Percentiles rank a stretch among this genome's conserved stretches.
Conservation (phyloP, 306 rosid genomes). For the Fragaria ananassa region DNA sequence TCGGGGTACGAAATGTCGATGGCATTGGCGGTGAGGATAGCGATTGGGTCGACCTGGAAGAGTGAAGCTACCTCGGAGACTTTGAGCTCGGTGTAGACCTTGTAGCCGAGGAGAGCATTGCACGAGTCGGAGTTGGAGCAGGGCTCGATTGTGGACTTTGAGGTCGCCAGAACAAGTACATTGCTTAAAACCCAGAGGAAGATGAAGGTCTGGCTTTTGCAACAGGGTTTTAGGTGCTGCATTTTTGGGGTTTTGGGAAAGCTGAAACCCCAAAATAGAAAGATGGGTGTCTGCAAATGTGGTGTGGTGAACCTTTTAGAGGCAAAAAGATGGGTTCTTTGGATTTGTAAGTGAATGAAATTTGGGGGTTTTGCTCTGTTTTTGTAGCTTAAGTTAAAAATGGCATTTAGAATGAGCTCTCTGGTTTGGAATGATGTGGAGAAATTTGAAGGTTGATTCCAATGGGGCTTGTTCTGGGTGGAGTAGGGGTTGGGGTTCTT, state of each 20-base stretch:
- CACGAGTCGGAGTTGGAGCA: conserved; percentile 84
- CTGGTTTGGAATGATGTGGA: background rate
- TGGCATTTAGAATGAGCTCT: background rate
- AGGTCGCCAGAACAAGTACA: conserved; percentile 31
- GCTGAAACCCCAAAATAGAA: conserved; percentile 5
- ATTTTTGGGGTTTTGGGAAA: conserved; percentile 12
- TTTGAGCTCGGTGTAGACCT: conserved; percentile 86
- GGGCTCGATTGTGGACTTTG: conserved; percentile 95
- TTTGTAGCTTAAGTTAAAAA: background rate
- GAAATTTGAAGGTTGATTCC: background rate
- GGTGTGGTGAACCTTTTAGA: background rate
- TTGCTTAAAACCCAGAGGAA: conserved; percentile 18
- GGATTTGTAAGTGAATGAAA: background rate
- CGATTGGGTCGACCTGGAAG: conserved; percentile 83
- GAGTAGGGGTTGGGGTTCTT: conserved; percentile 27
- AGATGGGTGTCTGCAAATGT: background rate
- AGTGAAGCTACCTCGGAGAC: conserved; percentile 91
- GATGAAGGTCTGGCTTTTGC: conserved; percentile 20
- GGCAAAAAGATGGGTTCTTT: background rate
- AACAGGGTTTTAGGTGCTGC: conserved; percentile 28
- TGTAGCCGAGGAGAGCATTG: conserved; percentile 84
- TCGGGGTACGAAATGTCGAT: conserved; percentile 91
- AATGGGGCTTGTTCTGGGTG: background rate
- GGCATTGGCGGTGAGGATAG: conserved; percentile 81
- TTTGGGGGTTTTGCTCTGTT: background rate